phyloP scores from a whole-genome alignment of 352 stramenopile species.

The Phytophthora fragariaefolia region DNA sequence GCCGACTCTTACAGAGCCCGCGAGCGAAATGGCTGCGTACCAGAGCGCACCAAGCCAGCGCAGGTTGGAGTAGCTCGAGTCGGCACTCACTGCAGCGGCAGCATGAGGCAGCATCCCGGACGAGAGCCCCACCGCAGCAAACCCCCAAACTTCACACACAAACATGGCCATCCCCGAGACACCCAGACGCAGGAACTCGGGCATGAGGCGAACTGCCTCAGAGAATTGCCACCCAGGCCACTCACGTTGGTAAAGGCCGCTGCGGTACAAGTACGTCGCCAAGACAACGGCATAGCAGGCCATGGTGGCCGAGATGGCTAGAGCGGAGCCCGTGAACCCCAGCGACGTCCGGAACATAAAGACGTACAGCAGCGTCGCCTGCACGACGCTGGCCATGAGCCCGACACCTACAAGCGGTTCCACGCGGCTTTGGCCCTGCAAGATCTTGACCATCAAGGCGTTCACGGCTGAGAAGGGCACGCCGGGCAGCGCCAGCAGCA shows the following conservation, averaged over 20 bases:
- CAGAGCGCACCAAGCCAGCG: slow-evolving; percentile 73
- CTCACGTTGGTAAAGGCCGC: slow-evolving; percentile 67
- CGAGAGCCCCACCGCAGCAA: slow-evolving; percentile 73
- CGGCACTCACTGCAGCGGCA: slow-evolving; percentile 84
- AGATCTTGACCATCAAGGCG: slow-evolving; percentile 80
- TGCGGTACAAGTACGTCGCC: slow-evolving; percentile 69
- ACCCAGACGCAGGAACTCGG: slow-evolving; percentile 81
- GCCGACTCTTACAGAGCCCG: slow-evolving; percentile 82
- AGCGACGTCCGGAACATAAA: slow-evolving; percentile 85
- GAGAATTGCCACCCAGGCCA: slow-evolving; percentile 80
- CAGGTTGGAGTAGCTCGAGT: slow-evolving; percentile 84
- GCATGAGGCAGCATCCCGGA: slow-evolving; percentile 79
- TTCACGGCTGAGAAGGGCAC: slow-evolving; percentile 80
- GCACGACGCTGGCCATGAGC: slow-evolving; percentile 81
- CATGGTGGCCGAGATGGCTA: slow-evolving; percentile 65
- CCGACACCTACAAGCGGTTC: slow-evolving; percentile 83
- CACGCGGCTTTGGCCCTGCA: slow-evolving; percentile 88
- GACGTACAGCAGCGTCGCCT: slow-evolving; percentile 81
- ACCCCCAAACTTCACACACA: slow-evolving; percentile 89
- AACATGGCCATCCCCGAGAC: slow-evolving; percentile 86
- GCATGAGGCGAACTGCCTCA: slow-evolving; percentile 66
- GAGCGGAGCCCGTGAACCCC: slow-evolving; percentile 80
- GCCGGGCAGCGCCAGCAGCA: slow-evolving; percentile 75
- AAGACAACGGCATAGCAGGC: slow-evolving; percentile 72
- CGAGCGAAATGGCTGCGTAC: slow-evolving; percentile 47